Evolutionary conservation across 768 basidiomycete species (phyloP), one percentile per base, ranked within the genome.

Genomic region (Lentinula lateritia): DNA sequence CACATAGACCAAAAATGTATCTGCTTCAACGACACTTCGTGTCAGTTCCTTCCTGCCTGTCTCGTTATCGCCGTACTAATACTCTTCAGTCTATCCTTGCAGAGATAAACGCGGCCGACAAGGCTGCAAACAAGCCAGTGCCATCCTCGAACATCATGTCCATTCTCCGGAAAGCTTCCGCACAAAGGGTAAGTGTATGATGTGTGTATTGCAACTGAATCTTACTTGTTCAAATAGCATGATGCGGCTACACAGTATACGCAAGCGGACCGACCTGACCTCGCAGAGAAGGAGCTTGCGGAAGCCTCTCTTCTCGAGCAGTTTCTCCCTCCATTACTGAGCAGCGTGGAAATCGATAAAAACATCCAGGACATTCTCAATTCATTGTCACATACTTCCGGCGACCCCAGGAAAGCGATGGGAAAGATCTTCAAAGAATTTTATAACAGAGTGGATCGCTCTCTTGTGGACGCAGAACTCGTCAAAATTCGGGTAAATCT

Each of bases 51-150:
- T 64, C 64, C 15, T 42, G 12, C 16, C 48, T 28, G 28, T 3
- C 32, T n/a, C 16, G 18, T n/a, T 50, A 7, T 23, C 6, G 8
- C 16, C 55, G 39, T 23, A 38, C 6, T 20, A 35, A 20, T 20
- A 23, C 42, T 36, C 4, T 18, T 16, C 63, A 90, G 89, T 85
- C 87, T 28, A 79, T 89, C 36, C 76, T 91, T 16, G 78, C 89
- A 9, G 89, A 91, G 61, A 78, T 91, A 2, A 84, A 90, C 64
- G 78, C 82, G 8, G 79, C 83, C 39, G 89, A 90, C 72, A 91
- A 91, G 71, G 71, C 79, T 32, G 68, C 74, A 32, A 74, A 76
- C 46, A 67, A 68, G 15, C 74, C 76, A 34, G 66, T 85, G 10
- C 64, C 79, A n/a, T 74, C 82, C 5, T 76, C 86, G 5, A 72